Percentiles rank a stretch among this genome's conserved stretches.
These are phyloP conservation scores for Oryza brachyantha DNA, from an alignment of 176 grass and related monocot species.

Conservation along the genomic window DNA sequence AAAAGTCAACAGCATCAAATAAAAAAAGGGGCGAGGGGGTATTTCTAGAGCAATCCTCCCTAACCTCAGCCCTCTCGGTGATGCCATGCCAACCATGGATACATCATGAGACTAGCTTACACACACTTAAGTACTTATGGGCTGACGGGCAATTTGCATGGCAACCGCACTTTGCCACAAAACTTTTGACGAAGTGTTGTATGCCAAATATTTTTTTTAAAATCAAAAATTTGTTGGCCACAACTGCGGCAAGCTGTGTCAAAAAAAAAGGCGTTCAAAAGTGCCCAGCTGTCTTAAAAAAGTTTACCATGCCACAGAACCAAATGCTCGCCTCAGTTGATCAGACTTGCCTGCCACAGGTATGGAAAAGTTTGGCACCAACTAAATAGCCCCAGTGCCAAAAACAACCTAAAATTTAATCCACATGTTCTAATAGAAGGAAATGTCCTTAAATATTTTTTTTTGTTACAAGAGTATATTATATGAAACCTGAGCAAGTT, in stretches of 20 bases:
- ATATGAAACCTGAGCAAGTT: conserved; percentile 82
- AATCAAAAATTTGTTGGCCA: neutral
- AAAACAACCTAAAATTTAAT: conserved; percentile 21
- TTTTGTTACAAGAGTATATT: neutral
- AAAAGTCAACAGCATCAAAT: too few species aligned
- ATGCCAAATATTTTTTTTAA: neutral
- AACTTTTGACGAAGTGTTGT: neutral
- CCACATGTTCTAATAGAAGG: neutral
- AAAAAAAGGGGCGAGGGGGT: too few species aligned
- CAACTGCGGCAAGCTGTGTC: neutral
- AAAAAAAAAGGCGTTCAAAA: neutral
- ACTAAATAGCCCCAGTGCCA: neutral
- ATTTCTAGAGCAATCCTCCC: neutral
- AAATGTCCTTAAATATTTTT: neutral
- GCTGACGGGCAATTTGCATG: neutral
- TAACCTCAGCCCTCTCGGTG: neutral
- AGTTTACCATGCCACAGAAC: neutral
- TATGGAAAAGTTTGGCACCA: neutral
- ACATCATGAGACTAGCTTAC: neutral
- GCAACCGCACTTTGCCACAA: neutral
- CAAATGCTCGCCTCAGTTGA: neutral
- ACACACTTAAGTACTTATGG: neutral
- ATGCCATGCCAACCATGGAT: neutral
- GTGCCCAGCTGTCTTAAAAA: neutral
- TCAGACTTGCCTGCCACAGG: neutral